Evolutionary conservation across 768 basidiomycete genomes (phyloP).

Genomic region (Candolleomyces aberdarensis): DNA sequence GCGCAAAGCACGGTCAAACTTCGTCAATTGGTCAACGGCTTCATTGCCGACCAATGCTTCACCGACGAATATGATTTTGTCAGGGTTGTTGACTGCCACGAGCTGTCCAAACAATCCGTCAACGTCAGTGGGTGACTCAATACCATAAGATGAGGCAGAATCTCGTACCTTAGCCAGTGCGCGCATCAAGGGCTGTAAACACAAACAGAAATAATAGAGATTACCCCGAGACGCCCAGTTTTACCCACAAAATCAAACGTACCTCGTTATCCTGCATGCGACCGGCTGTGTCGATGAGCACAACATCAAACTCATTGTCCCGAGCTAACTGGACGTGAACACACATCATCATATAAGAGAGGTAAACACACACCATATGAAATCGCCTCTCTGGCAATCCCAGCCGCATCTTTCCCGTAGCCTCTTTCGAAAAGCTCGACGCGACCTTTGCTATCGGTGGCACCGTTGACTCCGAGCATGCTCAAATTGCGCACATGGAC

Average conservation of each 20-base stretch:
- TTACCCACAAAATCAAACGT: conserved; percentile 14
- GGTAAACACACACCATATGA: conserved; percentile 60
- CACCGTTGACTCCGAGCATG: conserved; percentile 72
- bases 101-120: conserved; percentile 45
- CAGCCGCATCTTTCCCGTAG: conserved; percentile 99
- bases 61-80: conserved; percentile 97
- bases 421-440: conserved; percentile 96
- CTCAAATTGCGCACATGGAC: conserved; percentile 95
- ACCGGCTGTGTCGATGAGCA: conserved; percentile 96
- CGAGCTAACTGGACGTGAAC: conserved; percentile 48
- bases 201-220: conserved; percentile 6
- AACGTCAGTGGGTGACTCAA: neutral
- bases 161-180: conserved; percentile 84
- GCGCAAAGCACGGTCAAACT: conserved; percentile 91
- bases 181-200: conserved; percentile 83
- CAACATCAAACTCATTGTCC: conserved; percentile 92
- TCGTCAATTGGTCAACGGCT: conserved; percentile 95
- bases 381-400: conserved; percentile 95
- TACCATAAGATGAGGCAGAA: neutral
- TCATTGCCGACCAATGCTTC: conserved; percentile 99
- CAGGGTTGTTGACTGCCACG: conserved; percentile 89
- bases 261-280: conserved; percentile 99
- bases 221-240: neutral
- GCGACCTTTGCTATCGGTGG: conserved; percentile 63
- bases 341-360: neutral